Conservation (phyloP, 1,284 basidiomycete species). For the Anthracocystis walkeri region DNA sequence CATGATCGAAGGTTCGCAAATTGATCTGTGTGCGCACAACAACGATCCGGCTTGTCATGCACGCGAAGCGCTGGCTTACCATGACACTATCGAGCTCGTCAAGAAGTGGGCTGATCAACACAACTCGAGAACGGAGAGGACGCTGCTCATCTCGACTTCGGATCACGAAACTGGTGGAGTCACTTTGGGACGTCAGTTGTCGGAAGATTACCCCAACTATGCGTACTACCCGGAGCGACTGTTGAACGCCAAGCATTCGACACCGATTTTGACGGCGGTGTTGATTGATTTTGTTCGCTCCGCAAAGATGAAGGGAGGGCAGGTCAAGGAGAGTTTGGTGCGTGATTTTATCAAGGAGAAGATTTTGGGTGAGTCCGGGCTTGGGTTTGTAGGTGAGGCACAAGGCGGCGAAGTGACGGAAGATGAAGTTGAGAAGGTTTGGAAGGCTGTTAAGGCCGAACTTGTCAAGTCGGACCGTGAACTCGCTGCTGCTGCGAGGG, state of each 20-base stretch:
- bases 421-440: conserved; percentile 62
- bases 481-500: neutral
- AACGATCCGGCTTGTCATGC: conserved; percentile 63
- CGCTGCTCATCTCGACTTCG: conserved; percentile 69
- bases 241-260: conserved; percentile 67
- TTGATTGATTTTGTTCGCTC: conserved; percentile 52
- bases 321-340: conserved; percentile 27
- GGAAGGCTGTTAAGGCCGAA: conserved; percentile 38
- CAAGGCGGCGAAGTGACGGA: conserved; percentile 46
- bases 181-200: conserved; percentile 69
- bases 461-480: conserved; percentile 12
- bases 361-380: conserved; percentile 46
- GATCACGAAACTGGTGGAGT: conserved; percentile 71
- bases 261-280: conserved; percentile 60
- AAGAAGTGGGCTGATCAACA: conserved; percentile 63
- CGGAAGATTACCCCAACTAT: conserved; percentile 64
- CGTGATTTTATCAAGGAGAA: conserved; percentile 37
- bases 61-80: conserved; percentile 70
- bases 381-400: conserved; percentile 15
- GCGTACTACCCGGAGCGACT: conserved; percentile 69
- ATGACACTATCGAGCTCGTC: conserved; percentile 67
- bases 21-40: conserved; percentile 66
- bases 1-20: conserved; percentile 67
- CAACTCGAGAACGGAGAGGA: conserved; percentile 61
- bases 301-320: conserved; percentile 3